Evolutionary conservation across 176 grass and related monocot species (phyloP).

Genomic region (Musa itinerans): DNA sequence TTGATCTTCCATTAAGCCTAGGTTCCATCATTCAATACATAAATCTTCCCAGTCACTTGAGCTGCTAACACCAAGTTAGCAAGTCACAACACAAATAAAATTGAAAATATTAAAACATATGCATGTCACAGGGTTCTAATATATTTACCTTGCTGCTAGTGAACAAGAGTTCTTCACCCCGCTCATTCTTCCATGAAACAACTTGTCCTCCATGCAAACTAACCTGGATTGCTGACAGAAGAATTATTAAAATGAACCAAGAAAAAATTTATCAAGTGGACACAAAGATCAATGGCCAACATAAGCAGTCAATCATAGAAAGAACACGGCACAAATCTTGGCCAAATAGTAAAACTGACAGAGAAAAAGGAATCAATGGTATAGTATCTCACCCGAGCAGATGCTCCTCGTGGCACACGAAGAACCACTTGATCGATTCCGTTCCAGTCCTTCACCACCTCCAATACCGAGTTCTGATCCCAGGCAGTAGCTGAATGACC

Average conservation of each 20-base stretch:
- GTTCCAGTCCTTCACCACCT: slow-evolving; percentile 57
- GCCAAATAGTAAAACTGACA: neutral
- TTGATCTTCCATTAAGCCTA: neutral
- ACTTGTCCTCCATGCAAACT: slow-evolving; percentile 92
- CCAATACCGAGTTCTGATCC: slow-evolving; percentile 49
- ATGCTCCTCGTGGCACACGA: slow-evolving; percentile 54
- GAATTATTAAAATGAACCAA: neutral
- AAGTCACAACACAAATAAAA: neutral
- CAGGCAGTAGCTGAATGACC: slow-evolving; percentile 20
- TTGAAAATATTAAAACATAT: neutral
- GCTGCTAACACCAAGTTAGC: neutral
- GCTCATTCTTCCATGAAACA: slow-evolving; percentile 87
- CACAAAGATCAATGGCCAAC: neutral
- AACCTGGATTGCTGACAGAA: slow-evolving; percentile 50
- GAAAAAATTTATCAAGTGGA: neutral
- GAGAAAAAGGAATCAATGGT: neutral
- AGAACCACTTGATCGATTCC: slow-evolving; percentile 55
- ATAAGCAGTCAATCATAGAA: neutral
- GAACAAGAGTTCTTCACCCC: slow-evolving; percentile 86
- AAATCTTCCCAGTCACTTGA: neutral
- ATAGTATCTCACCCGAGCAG: slow-evolving; percentile 53
- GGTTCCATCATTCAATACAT: neutral
- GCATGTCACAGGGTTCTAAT: neutral
- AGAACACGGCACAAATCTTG: neutral
- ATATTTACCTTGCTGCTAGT: slow-evolving; percentile 76